phyloP scores from a whole-genome alignment of 495 filamentous ascomycete species.

The Neurospora africana region DNA sequence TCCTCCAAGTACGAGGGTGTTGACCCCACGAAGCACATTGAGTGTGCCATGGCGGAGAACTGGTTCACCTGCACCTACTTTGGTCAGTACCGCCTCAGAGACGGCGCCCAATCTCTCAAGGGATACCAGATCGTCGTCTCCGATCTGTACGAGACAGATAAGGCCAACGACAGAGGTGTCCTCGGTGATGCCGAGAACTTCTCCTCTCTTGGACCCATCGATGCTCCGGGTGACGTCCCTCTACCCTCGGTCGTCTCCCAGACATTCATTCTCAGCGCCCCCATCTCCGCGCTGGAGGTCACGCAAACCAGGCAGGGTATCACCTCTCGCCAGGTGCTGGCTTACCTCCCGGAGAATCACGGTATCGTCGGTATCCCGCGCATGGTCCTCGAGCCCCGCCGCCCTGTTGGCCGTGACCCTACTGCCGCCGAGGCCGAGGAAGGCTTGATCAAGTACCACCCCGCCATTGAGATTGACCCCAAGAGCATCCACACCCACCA shows the following conservation, averaged over 20 bases:
- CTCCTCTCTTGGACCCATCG: slow-evolving; percentile 55
- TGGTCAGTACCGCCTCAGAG: slow-evolving; percentile 42
- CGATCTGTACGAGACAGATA: slow-evolving; percentile 79
- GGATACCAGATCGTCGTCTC: slow-evolving; percentile 81
- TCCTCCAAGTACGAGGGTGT: slow-evolving; percentile 59
- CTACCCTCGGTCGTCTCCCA: slow-evolving; percentile 67
- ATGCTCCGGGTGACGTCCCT: slow-evolving; percentile 26
- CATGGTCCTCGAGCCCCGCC: slow-evolving; percentile 69
- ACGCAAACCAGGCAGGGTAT: slow-evolving; percentile 91
- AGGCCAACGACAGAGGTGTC: slow-evolving; percentile 76
- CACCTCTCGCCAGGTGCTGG: slow-evolving; percentile 72
- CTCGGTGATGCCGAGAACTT: slow-evolving; percentile 58
- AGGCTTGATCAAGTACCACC: slow-evolving; percentile 65
- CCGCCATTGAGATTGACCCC: slow-evolving; percentile 75
- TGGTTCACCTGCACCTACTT: slow-evolving; percentile 92
- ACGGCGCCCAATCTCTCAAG: slow-evolving; percentile 49
- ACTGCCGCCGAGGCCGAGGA: slow-evolving; percentile 71
- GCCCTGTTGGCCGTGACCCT: slow-evolving; percentile 76
- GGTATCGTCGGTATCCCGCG: slow-evolving; percentile 73
- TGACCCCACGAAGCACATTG: slow-evolving; percentile 64
- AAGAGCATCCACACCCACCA: slow-evolving; percentile 72
- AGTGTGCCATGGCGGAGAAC: slow-evolving; percentile 78
- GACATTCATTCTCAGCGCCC: slow-evolving; percentile 63
- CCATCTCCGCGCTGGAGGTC: slow-evolving; percentile 68
- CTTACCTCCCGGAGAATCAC: slow-evolving; percentile 57